phyloP scores from a whole-genome alignment of 106 monocot genomes.

The Iris macrosiphon region DNA sequence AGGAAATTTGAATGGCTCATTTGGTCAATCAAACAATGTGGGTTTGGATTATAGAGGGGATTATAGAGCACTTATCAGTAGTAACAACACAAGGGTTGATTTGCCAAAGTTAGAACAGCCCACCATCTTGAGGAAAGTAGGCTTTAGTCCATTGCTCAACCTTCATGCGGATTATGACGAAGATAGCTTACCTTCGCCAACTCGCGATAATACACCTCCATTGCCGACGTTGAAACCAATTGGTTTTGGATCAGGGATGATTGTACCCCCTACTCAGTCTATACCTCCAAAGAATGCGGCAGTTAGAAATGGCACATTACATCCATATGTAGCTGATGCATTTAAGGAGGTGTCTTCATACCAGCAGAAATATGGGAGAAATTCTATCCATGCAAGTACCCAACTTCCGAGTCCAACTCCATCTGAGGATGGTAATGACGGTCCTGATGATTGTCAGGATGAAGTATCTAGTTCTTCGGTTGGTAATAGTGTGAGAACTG shows the following conservation, averaged over 20 bases:
- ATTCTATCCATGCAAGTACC: conserved; percentile 35
- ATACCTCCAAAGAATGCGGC: conserved; percentile 8
- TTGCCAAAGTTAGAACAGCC: conserved; percentile 33
- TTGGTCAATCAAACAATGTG: no score
- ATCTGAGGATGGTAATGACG: conserved; percentile 60
- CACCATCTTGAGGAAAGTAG: conserved; percentile 15
- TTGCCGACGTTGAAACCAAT: conserved; percentile 30
- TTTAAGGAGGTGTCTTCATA: conserved; percentile 80
- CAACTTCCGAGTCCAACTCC: conserved; percentile 92
- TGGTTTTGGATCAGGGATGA: conserved; percentile 12
- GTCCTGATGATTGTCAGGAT: conserved; percentile 29
- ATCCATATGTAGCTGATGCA: conserved; percentile 58
- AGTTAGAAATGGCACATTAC: conserved; percentile 11
- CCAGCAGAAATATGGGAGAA: conserved; percentile 67
- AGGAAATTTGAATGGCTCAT: conserved; percentile 1
- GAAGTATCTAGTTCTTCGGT: conserved; percentile 76
- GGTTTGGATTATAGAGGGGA: not conserved
- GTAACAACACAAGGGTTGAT: not conserved
- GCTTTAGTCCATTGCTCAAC: conserved; percentile 65
- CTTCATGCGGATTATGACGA: conserved; percentile 88
- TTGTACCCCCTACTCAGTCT: conserved; percentile 5
- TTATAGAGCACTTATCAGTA: not conserved
- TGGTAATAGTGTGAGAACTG: conserved; percentile 1
- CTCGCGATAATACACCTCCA: conserved; percentile 41
- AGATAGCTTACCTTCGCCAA: conserved; percentile 91